Conservation (phyloP, 2,329 filamentous ascomycete genomes). For the Monilinia aucupariae region DNA sequence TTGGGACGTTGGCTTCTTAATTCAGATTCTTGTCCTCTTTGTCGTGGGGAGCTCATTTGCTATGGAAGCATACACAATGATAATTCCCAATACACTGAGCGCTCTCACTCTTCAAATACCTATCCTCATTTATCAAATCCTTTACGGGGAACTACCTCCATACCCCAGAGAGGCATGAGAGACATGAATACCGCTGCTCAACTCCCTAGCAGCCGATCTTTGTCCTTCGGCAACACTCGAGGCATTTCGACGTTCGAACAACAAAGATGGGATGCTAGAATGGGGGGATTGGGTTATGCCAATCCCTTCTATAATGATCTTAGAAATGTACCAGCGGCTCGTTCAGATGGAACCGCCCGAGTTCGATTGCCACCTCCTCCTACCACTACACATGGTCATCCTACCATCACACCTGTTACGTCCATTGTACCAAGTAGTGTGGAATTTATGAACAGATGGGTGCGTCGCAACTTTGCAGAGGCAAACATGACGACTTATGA, state of each 20-base stretch:
- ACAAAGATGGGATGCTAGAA: neutral
- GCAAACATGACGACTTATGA: neutral
- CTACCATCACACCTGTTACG: neutral
- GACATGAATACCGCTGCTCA: neutral
- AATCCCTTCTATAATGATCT: no score
- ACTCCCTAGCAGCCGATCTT: neutral
- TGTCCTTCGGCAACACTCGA: neutral
- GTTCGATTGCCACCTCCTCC: no score
- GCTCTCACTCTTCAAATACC: neutral
- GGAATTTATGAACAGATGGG: neutral
- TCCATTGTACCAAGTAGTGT: neutral
- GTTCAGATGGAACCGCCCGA: fast-evolving
- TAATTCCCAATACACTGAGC: neutral
- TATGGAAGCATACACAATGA: neutral
- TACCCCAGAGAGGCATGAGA: no score
- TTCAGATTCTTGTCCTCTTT: neutral
- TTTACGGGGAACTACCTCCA: neutral
- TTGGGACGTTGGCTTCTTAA: neutral
- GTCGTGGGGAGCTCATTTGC: neutral
- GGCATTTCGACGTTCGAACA: neutral
- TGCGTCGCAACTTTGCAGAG: neutral
- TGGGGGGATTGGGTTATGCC: neutral
- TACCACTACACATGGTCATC: neutral
- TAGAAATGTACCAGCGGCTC: fast-evolving
- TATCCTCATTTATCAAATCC: neutral